Evolutionary conservation across 2,329 filamentous ascomycete genomes (phyloP).

Genomic region (Apiospora hydei): DNA sequence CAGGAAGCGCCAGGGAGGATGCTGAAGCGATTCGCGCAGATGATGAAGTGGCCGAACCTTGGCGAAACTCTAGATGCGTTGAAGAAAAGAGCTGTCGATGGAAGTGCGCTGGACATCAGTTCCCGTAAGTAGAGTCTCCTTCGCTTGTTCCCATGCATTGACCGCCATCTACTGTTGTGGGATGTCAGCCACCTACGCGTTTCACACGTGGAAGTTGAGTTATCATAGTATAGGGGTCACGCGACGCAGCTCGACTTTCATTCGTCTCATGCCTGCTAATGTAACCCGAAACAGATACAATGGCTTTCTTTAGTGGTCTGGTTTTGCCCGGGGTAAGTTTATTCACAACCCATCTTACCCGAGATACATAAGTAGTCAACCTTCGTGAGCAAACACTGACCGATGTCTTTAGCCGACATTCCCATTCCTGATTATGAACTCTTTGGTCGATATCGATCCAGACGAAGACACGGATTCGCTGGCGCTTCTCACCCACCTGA

Average conservation of each 20-base stretch:
- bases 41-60: conserved; percentile 81
- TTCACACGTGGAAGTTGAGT: background rate
- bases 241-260: background rate
- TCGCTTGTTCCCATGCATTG: background rate
- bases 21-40: conserved; percentile 71
- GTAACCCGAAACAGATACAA: conserved; percentile 48
- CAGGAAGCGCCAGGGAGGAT: conserved; percentile 73
- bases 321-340: conserved; percentile 72
- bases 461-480: conserved; percentile 71
- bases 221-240: background rate
- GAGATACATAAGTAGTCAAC: background rate
- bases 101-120: conserved; percentile 65
- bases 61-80: conserved; percentile 68
- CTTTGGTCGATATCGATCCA: conserved; percentile 76
- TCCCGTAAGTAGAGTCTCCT: conserved; percentile 54
- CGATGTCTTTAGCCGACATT: conserved; percentile 58
- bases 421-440: conserved; percentile 80
- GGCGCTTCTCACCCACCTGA: conserved; percentile 71
- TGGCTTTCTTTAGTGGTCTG: conserved; percentile 80
- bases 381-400: background rate
- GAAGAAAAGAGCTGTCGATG: conserved; percentile 65
- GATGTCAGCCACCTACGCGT: background rate
- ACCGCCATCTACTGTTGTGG: no score
- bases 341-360: background rate
- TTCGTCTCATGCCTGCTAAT: background rate